A percentile compares a stretch with the other conserved stretches of the same genome.
phyloP scores from a whole-genome alignment of 768 basidiomycete genomes.

The Hydnum rufescens region DNA sequence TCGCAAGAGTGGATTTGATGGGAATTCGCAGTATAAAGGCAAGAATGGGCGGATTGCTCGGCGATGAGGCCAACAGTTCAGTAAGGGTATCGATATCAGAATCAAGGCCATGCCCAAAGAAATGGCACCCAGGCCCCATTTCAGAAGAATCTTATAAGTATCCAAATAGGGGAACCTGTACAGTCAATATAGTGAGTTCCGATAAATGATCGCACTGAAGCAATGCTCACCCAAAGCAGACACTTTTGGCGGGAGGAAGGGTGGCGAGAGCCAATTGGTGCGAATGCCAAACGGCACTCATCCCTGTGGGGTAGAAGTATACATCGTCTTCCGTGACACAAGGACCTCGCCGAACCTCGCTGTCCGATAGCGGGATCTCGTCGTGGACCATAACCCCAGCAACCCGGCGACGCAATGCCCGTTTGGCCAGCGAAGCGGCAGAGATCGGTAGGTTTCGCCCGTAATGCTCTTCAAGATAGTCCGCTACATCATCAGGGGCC shows the following conservation, averaged over 20 bases:
- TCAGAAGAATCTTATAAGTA: slow-evolving; percentile 80
- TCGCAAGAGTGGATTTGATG: slow-evolving; percentile 86
- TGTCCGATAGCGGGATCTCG: slow-evolving; percentile 11
- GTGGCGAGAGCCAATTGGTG: slow-evolving; percentile 41
- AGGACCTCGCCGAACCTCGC: slow-evolving; percentile 10
- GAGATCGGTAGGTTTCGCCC: slow-evolving; percentile 69
- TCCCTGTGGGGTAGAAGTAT: slow-evolving; percentile 69
- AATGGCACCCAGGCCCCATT: slow-evolving; percentile 91
- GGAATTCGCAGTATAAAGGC: slow-evolving; percentile 82
- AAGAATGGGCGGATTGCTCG: slow-evolving; percentile 33
- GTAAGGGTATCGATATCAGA: slow-evolving; percentile 54
- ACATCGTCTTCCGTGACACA: slow-evolving; percentile 67
- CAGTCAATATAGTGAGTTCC: neutral
- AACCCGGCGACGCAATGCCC: slow-evolving; percentile 69
- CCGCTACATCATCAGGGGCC: slow-evolving; percentile 30
- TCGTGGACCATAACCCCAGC: slow-evolving; percentile 47
- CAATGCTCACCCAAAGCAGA: slow-evolving; percentile 90
- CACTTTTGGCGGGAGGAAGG: slow-evolving; percentile 49
- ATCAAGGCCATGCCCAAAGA: slow-evolving; percentile 65
- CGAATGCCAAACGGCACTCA: slow-evolving; percentile 88
- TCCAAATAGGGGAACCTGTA: slow-evolving; percentile 85
- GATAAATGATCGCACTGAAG: slow-evolving; percentile 14
- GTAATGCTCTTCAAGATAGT: slow-evolving; percentile 86
- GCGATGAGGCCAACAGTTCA: slow-evolving; percentile 26
- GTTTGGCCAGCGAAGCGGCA: slow-evolving; percentile 62